phyloP scores from a whole-genome alignment of 805 yeast species.

The Ogataea corticis region DNA sequence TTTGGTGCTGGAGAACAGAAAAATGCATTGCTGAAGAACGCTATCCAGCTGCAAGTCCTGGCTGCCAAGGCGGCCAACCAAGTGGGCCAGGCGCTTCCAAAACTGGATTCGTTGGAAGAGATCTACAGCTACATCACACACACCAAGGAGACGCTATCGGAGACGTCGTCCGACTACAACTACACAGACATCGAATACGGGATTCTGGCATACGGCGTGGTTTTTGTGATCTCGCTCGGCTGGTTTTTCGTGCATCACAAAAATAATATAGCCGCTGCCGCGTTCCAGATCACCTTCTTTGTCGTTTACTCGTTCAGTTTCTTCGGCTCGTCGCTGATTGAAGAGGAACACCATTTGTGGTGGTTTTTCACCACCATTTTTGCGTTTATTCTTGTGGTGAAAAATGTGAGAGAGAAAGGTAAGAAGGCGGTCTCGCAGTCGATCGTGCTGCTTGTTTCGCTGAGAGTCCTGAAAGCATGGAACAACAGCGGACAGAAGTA shows the following conservation, averaged over 20 bases:
- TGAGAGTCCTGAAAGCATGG: slow-evolving; percentile 78
- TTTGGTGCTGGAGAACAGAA: slow-evolving; percentile 42
- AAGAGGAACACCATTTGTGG: slow-evolving; percentile 97
- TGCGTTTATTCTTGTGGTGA: slow-evolving; percentile 14
- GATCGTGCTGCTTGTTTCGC: slow-evolving; percentile 30
- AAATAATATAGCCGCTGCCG: slow-evolving; percentile 15
- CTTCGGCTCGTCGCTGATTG: slow-evolving; percentile 88
- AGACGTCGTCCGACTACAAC: slow-evolving; percentile 73
- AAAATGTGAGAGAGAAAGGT: slow-evolving; percentile 13
- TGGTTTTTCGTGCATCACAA: slow-evolving; percentile 24
- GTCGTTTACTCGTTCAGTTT: slow-evolving; percentile 50
- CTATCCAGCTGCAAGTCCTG: slow-evolving; percentile 53
- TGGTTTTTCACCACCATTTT: slow-evolving; percentile 66
- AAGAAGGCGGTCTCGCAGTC: slow-evolving; percentile 17
- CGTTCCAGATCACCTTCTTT: slow-evolving; percentile 31
- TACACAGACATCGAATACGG: slow-evolving; percentile 49
- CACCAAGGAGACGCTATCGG: slow-evolving; percentile 53
- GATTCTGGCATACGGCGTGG: slow-evolving; percentile 31
- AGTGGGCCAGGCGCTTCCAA: slow-evolving; percentile 12
- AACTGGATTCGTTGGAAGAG: slow-evolving; percentile 12
- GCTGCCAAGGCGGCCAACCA: slow-evolving; percentile 40
- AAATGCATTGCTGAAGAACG: slow-evolving; percentile 51
- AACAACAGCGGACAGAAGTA: slow-evolving; percentile 88
- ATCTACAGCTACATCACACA: slow-evolving; percentile 38
- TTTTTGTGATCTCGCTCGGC: slow-evolving; percentile 33